Evolutionary conservation across 371 early-diverging fungal species (phyloP).

Genomic region (Saksenaea vasiformis): DNA sequence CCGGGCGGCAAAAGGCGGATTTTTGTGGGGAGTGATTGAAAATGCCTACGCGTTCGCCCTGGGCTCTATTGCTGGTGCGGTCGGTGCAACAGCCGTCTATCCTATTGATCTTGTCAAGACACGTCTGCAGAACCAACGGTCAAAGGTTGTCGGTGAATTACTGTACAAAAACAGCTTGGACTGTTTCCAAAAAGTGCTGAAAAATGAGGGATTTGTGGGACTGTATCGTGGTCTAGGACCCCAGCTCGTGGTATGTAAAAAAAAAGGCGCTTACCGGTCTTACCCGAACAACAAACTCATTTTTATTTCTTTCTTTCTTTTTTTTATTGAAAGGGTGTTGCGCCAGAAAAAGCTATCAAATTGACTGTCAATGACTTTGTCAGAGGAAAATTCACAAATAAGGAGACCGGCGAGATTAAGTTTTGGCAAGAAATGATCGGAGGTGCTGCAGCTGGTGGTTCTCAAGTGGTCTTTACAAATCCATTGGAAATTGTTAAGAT

Average conservation of each 20-base stretch:
- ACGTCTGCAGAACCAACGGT: conserved; percentile 97
- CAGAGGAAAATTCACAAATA: conserved; percentile 69
- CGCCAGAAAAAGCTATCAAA: conserved; percentile 99
- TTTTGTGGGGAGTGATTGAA: conserved; percentile 43
- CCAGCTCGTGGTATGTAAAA: conserved; percentile 82
- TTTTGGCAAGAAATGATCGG: conserved; percentile 83
- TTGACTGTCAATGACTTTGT: conserved; percentile 95
- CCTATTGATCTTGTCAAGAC: conserved; percentile 98
- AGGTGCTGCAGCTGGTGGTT: conserved; percentile 90
- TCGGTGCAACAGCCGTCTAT: conserved; percentile 95
- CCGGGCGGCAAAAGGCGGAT: conserved; percentile 20
- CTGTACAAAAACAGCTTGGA: conserved; percentile 93
- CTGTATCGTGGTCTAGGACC: conserved; percentile 96
- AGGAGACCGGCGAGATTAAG: conserved; percentile 73
- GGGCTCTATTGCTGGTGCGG: conserved; percentile 93
- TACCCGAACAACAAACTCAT: background rate
- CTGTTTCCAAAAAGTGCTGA: conserved; percentile 93
- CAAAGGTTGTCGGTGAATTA: conserved; percentile 88
- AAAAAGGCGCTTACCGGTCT: background rate
- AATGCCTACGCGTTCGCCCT: conserved; percentile 75
- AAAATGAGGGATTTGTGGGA: conserved; percentile 90
- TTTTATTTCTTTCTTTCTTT: conserved; percentile 14
- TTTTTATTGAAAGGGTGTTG: conserved; percentile 67
- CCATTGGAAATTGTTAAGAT: conserved; percentile 98
- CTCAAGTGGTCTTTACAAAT: conserved; percentile 93